Evolutionary conservation across 148 eudicot species (phyloP).

Genomic region (Vaccinium darrowii): DNA sequence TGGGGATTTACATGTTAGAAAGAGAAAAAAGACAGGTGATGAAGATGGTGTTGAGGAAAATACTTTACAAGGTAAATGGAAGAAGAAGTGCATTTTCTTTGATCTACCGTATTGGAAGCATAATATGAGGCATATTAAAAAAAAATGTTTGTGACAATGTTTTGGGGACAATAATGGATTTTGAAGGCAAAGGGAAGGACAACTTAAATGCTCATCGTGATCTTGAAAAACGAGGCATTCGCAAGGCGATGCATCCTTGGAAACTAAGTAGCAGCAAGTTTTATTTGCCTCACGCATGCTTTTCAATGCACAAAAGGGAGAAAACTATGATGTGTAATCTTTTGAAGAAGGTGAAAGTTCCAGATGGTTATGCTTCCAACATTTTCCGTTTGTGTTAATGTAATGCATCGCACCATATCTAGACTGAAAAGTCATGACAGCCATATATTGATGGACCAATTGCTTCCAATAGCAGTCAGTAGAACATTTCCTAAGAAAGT

Average conservation of each 20-base stretch:
- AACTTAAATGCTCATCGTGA: neutral
- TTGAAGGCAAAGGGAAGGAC: constrained; percentile 15
- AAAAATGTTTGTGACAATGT: no score
- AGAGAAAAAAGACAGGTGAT: neutral
- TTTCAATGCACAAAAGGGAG: neutral
- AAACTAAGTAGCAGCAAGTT: neutral
- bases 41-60: no score
- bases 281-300: neutral
- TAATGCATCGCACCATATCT: neutral
- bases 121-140: no score
- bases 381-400: neutral
- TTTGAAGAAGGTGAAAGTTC: neutral
- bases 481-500: neutral
- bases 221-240: neutral
- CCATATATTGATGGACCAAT: neutral
- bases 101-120: no score
- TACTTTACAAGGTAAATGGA: no score
- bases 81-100: no score
- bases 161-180: neutral
- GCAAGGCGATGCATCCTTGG: neutral
- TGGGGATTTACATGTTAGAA: neutral
- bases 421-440: neutral
- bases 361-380: neutral
- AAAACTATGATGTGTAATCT: neutral
- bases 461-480: neutral